Base-by-base conservation (phyloP, 331 rosid genomes). In the Telfairia occidentalis region DNA sequence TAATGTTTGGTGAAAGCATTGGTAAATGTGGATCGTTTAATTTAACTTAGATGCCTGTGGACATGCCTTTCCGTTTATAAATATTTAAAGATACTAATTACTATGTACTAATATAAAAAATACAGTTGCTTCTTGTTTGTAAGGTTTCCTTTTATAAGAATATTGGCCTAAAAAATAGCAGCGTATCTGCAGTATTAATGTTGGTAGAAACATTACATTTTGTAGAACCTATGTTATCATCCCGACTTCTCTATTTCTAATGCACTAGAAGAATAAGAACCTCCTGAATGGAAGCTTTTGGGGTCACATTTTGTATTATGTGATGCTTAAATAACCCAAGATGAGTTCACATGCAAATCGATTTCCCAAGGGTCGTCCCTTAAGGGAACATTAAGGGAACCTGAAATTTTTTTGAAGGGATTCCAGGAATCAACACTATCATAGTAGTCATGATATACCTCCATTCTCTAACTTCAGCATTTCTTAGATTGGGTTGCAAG, bases 401-500 rank as follows among this genome's bases (percentile, higher is more conserved):
- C 52, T 40, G 48, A 65, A 37, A 11, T 7, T 1, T 38, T 45
- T 66, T 32, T 72, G 16, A 71, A 46, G 43, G 18, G 60, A 28
- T 9, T 49, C 5, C 9, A 15, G 32, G 26, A 11, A 24, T 21
- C 5, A 66, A 23, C 50, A 19, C 65, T 1, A 52, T 45, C 54
- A 63, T 57, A 29, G 30, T 5, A 23, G 76, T 16, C 57, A 65
- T 63, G 37, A 59, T 45, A 2, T 75, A 48, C 29, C 7, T 35
- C 26, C 29, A 55, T 5, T 18, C 29, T 42, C 12, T 74, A 48
- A 18, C 73, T 80, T 71, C 58, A 52, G 79, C 66, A 45, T 78
- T 83, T 78, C 57, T 30, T 82, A 91, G 97, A 88, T 90, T 49
- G 98, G 98, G 54, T 78, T 91, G 81, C 85, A 82, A 80, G 98